phyloP scores from a whole-genome alignment of 73 alveolate genomes.

The Paramecium caudatum region DNA sequence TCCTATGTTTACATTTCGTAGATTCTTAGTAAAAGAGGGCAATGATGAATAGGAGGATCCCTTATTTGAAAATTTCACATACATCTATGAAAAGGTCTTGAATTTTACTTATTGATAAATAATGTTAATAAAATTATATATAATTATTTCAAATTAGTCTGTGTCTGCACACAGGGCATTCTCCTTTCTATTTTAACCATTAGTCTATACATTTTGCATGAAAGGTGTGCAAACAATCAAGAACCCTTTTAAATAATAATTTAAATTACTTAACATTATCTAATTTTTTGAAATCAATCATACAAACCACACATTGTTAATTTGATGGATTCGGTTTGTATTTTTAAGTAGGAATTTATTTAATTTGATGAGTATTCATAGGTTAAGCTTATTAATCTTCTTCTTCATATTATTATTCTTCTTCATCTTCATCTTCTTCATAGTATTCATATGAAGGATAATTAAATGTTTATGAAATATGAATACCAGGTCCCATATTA shows the following conservation, averaged over 20 bases:
- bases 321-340: slow-evolving; percentile 6
- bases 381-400: slow-evolving; percentile 9
- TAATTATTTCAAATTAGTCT: slow-evolving; percentile 4
- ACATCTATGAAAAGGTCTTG: background rate
- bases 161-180: slow-evolving; percentile 48
- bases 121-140: background rate
- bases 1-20: slow-evolving; percentile 1
- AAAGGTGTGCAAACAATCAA: slow-evolving; percentile 12
- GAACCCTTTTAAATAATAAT: background rate
- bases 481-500: background rate
- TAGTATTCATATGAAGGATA: background rate
- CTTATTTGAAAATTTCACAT: background rate
- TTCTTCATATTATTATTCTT: slow-evolving; percentile 3
- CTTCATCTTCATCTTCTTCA: slow-evolving; percentile 37
- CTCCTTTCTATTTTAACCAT: slow-evolving; percentile 46
- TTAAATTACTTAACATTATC: slow-evolving; percentile 26
- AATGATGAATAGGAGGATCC: background rate
- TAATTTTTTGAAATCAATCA: slow-evolving; percentile 39
- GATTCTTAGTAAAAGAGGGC: background rate
- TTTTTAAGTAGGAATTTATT: slow-evolving; percentile 4
- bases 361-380: slow-evolving; percentile 10
- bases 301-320: slow-evolving; percentile 33
- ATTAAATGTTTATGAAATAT: background rate
- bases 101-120: slow-evolving; percentile 3
- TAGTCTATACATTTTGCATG: slow-evolving; percentile 39